Evolutionary conservation across 345 rosid genomes (phyloP), one percentile per base, ranked within the genome.

Genomic region (Hibiscus syriacus): DNA sequence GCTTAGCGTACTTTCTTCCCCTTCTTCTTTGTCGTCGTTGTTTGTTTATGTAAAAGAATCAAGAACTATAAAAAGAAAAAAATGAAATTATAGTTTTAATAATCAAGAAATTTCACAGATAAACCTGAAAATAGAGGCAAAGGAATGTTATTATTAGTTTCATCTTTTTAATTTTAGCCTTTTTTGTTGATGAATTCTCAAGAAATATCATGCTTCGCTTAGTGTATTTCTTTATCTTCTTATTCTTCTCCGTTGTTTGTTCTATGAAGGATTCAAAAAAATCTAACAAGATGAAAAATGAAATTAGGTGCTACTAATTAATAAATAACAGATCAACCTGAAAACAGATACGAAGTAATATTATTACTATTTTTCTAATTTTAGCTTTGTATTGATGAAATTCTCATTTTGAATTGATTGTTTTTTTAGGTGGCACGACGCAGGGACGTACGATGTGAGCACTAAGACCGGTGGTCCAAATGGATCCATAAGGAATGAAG

Each of bases 381-480:
- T 46, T 2, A 45, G 32, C n/a, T 2, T 58, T 14, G 7, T 56
- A n/a, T 16, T 36, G 27, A 60, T 36, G 3, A 45, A n/a, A 32
- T 66, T 29, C 23, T 66, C 1, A 43, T 11, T 66, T 19, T 20
- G 10, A 19, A 10, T 55, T 12, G 16, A 29, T 20, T 36, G 55
- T 12, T 32, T 43, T 71, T 54, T 3, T 46, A 93, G 98, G 58
- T 93, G 98, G 98, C 97, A 90, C 66, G 98, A 93, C 30, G 97
- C 98, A 3, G 97, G 98, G 66, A 90, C 98, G 2, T 89, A 87
- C 59, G 96, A 90, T 73, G 92, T 75, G 61, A 82, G 41, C 65
- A 79, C 92, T 54, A 93, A 86, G 75, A 93, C 97, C 0, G 97
- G 96, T 20, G 98, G 94, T 65, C 84, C 97, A 23, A 90, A 89